Evolutionary conservation across 139 green algal genomes (phyloP).

Genomic region (Gonium pectorale): DNA sequence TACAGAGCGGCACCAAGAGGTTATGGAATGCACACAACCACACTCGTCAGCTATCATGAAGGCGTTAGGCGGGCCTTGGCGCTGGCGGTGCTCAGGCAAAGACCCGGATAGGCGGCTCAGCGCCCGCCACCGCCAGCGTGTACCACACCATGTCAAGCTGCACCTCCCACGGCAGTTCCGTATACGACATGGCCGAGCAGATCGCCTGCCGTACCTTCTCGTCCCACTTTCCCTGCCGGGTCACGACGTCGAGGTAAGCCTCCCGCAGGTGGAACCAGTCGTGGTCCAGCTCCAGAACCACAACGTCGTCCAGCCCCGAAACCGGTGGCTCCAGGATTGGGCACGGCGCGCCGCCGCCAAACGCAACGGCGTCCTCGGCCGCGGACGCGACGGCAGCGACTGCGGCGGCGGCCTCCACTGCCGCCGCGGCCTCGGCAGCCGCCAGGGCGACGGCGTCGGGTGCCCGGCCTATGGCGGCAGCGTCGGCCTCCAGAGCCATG

Average conservation of each 20-base stretch:
- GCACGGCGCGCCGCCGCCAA: background rate
- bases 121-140: background rate
- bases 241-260: background rate
- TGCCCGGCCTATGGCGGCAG: background rate
- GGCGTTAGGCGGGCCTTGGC: too few species aligned
- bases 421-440: background rate
- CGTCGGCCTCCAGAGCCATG: background rate
- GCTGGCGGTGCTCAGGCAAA: conserved; percentile 14
- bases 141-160: conserved; percentile 31
- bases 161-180: conserved; percentile 32
- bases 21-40: too few species aligned
- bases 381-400: background rate
- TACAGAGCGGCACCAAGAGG: too few species aligned
- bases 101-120: conserved; percentile 22
- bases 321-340: background rate
- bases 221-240: background rate
- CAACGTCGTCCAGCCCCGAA: background rate
- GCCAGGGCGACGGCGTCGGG: background rate
- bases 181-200: conserved; percentile 10
- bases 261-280: conserved; percentile 47
- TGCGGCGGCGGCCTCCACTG: background rate
- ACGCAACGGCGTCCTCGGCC: background rate
- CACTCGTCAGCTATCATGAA: too few species aligned
- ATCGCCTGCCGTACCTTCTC: conserved; percentile 11
- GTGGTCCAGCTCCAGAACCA: conserved; percentile 41